These are phyloP conservation scores for Meyerozyma guilliermondii DNA, from an alignment of 1,139 yeast species.

Conservation along the genomic window DNA sequence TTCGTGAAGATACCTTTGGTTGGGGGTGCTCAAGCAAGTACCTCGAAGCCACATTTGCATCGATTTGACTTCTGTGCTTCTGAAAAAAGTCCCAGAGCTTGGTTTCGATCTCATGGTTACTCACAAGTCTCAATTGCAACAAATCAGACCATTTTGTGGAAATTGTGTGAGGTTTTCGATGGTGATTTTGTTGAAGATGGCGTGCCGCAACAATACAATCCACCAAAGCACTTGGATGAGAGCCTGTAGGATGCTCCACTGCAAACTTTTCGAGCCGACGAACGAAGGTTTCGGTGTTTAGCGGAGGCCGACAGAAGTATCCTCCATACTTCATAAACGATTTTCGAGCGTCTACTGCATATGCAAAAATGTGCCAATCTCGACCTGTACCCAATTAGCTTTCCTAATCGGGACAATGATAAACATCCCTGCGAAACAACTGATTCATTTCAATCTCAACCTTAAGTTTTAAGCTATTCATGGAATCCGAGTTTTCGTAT, in stretches of 20 bases:
- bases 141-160: background rate
- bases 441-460: too few species aligned
- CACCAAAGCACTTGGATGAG: constrained; percentile 1
- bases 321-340: background rate
- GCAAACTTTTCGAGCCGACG: background rate
- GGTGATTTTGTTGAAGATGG: constrained; percentile 5
- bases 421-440: background rate
- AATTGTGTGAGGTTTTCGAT: background rate
- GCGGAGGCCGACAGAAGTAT: background rate
- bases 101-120: constrained; percentile 14
- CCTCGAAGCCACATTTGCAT: constrained; percentile 10
- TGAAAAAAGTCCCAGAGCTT: constrained; percentile 13
- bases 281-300: background rate
- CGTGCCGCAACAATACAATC: constrained; percentile 10
- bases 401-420: constrained; percentile 8
- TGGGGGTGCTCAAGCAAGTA: constrained; percentile 21
- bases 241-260: background rate
- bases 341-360: background rate
- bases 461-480: too few species aligned
- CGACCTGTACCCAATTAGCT: constrained; percentile 5
- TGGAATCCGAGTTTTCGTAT: constrained; percentile 2
- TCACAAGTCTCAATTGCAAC: background rate
- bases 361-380: background rate
- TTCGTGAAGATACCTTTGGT: constrained; percentile 15
- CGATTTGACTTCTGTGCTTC: constrained; percentile 7